These are phyloP conservation scores for Eremothecium gossypii DNA, from an alignment of 1,139 yeast species.

Conservation along the genomic window DNA sequence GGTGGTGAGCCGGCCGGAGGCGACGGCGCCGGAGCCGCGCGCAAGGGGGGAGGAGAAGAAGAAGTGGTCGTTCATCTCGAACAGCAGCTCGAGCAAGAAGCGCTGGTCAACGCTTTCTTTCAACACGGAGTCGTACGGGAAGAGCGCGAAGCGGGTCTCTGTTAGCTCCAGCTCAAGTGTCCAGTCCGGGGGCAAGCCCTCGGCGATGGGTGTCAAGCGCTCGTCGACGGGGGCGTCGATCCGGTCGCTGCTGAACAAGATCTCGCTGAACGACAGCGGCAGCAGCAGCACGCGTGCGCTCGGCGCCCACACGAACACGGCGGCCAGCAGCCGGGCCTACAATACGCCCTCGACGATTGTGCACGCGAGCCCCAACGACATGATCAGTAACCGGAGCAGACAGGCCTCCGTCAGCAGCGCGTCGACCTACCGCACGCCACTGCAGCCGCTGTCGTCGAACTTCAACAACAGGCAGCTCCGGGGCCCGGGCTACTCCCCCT, in stretches of 20 bases:
- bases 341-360: neutral
- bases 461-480: conserved; percentile 1
- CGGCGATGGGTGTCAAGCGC: conserved; percentile 15
- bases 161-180: conserved; percentile 8
- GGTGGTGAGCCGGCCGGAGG: neutral
- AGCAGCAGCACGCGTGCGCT: neutral
- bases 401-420: neutral
- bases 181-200: conserved; percentile 8
- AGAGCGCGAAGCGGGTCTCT: conserved; percentile 8
- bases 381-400: neutral
- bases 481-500: neutral
- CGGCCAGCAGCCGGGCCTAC: neutral
- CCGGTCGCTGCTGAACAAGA: conserved; percentile 24
- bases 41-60: conserved; percentile 17
- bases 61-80: conserved; percentile 26
- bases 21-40: neutral
- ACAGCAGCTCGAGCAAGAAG: conserved; percentile 22
- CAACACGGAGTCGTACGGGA: conserved; percentile 9
- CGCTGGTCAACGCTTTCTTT: conserved; percentile 27
- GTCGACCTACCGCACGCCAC: conserved; percentile 7
- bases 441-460: conserved; percentile 9
- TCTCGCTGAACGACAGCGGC: conserved; percentile 15
- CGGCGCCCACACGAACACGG: conserved; percentile 1
- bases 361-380: neutral
- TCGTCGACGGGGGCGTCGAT: conserved; percentile 27